Percentiles rank a stretch among this genome's conserved stretches.
Evolutionary conservation across 2,329 filamentous ascomycete genomes (phyloP).

Genomic region (Aspergillus carbonarius): DNA sequence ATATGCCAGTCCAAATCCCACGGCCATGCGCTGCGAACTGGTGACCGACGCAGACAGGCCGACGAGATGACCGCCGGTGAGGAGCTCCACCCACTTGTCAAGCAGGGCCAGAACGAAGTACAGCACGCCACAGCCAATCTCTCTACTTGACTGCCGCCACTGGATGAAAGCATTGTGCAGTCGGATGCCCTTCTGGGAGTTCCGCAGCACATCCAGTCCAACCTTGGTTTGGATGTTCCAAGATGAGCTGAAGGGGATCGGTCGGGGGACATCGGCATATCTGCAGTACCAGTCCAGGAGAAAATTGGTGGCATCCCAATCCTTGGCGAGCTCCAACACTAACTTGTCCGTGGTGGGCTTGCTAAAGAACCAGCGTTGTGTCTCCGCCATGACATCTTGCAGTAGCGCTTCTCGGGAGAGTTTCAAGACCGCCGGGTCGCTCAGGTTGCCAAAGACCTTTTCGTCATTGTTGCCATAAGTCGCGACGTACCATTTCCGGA

Average conservation of each 20-base stretch:
- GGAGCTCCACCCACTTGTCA: constrained; percentile 55
- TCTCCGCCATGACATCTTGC: constrained; percentile 48
- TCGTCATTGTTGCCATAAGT: constrained; percentile 33
- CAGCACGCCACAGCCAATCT: constrained; percentile 54
- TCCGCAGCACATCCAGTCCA: constrained; percentile 53
- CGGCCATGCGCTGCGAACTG: constrained; percentile 45
- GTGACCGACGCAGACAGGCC: constrained; percentile 40
- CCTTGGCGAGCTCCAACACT: constrained; percentile 51
- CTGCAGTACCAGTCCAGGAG: constrained; percentile 56
- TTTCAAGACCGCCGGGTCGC: constrained; percentile 51
- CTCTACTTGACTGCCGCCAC: constrained; percentile 57
- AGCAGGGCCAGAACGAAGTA: constrained; percentile 57
- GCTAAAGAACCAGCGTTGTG: constrained; percentile 43
- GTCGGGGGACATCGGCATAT: constrained; percentile 48
- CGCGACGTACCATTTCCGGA: constrained; percentile 41
- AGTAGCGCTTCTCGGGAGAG: constrained; percentile 49
- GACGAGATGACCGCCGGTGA: constrained; percentile 45
- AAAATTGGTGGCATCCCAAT: constrained; percentile 55
- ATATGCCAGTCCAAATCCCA: constrained; percentile 58
- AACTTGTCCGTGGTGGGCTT: constrained; percentile 47
- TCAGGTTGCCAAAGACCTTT: constrained; percentile 46
- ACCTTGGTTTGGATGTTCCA: constrained; percentile 61
- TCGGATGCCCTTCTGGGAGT: constrained; percentile 55
- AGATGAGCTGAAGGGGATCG: constrained; percentile 56
- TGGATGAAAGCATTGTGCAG: constrained; percentile 59